Evolutionary conservation across 352 stramenopile species (phyloP), one percentile per base, ranked within the genome.

Genomic region (Phytopythium boreale): DNA sequence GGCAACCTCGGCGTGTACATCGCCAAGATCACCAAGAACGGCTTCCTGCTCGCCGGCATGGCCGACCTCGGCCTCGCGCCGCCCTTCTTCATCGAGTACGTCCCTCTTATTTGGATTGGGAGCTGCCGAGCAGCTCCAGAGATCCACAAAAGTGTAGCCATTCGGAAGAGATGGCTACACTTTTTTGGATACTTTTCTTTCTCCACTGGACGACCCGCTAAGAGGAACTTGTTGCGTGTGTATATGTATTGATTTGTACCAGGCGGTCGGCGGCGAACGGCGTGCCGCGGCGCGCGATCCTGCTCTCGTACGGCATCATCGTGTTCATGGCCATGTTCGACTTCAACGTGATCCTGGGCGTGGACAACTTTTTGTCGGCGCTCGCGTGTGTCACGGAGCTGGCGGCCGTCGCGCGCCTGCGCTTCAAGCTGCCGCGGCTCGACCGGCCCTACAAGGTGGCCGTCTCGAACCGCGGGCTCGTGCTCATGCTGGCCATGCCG

Each of bases 341-440:
- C 56, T 95, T 95, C 52, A 77, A 89, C 64, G 85, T 80, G 46
- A 95, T 93, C 56, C 68, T 93, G 59, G 84, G 80, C 31, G 79
- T 95, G 27, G 83, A 91, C 63, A 95, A 95, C 67, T 90, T 95
- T 53, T 59, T 92, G 20, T 92, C 81, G 12, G 80, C 75, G n/a
- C 66, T 92, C 26, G 77, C 86, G 56, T 87, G 79, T 1, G 64
- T 95, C 19, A 78, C 92, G 8, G 86, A 95, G 60, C 88, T 93
- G 69, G 82, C 83, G 60, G 84, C 84, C 5, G 87, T 84, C 29
- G 80, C 93, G 46, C 77, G 80, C 37, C 87, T 95, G 75, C 86
- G 86, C 39, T 90, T 89, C 63, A 86, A 79, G 44, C 78, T 92
- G 62, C 82, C 83, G 2, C 72, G 90, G 39, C 81, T 93, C 56